These are phyloP conservation scores for Hordeum pubiflorum DNA, from an alignment of 202 grass and related monocot genomes.

Conservation along the genomic window DNA sequence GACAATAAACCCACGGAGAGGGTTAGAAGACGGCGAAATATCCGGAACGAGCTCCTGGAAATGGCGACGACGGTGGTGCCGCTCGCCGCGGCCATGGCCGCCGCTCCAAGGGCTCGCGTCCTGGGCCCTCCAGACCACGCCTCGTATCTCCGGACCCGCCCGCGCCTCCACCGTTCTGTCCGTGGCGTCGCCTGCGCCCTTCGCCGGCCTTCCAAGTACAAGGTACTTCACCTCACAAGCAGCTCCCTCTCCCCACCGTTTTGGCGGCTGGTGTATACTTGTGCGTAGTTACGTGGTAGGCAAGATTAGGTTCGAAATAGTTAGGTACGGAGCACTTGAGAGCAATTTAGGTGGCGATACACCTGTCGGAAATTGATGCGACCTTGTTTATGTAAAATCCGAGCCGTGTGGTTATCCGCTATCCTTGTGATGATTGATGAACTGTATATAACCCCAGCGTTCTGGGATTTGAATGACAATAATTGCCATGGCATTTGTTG, in stretches of 20 bases:
- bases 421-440: background rate
- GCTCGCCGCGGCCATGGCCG: slow-evolving; percentile 27
- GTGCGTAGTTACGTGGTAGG: background rate
- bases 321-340: background rate
- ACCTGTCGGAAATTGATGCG: background rate
- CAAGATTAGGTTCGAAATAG: background rate
- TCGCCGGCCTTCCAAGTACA: slow-evolving; percentile 43
- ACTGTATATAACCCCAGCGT: background rate
- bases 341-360: background rate
- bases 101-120: background rate
- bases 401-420: background rate
- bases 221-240: slow-evolving; percentile 27
- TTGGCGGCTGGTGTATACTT: background rate
- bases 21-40: slow-evolving; percentile 14
- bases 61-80: slow-evolving; percentile 32
- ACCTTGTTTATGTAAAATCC: background rate
- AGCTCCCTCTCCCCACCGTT: background rate
- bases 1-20: background rate
- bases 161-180: background rate
- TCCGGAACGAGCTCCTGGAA: slow-evolving; percentile 25
- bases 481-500: background rate
- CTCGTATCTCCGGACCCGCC: background rate
- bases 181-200: slow-evolving; percentile 34
- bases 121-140: background rate
- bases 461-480: background rate